Evolutionary conservation across 2,329 filamentous ascomycete species (phyloP), one percentile per base, ranked within the genome.

Genomic region (Endoconidiophora polonica): DNA sequence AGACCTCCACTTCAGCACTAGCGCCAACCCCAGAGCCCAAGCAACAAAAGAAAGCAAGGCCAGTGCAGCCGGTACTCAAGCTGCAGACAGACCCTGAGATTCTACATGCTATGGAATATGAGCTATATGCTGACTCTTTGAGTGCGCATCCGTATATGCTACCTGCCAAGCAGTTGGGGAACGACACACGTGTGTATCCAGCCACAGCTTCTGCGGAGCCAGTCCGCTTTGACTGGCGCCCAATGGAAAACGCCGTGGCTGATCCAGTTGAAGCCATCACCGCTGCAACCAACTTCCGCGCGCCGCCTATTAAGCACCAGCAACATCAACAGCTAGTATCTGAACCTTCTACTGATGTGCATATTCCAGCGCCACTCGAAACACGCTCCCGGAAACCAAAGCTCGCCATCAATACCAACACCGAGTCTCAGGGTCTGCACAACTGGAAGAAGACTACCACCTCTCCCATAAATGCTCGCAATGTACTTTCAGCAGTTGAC

Each of bases 51-150:
- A 33, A 42, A 3, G n/a, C 22, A 9, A 46, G 43, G 29, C 29
- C 38, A n/a, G 36, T 37, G 16, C 38, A 47, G 24, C 52, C 52
- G 3, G 50, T 48, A 20, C 45, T 54, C 5, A 54, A 48, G 20
- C 40, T 54, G n/a, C 45, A 46, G n/a, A 54, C 52, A 7, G 48
- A 54, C 33, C 48, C 52, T 4, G 39, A 50, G 33, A 40, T 54
- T 2, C 26, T 54, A 12, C 46, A 41, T n/a, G 26, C 48, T 23
- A 54, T 54, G 52, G 52, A 54, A 37, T 41, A 50, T 16, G 43
- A 41, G 2, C 23, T 50, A 14, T 50, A 41, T 23, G 44, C 44
- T 5, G 42, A 33, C 9, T 33, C 26, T 33, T 9, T 33, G 26
- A 42, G 44, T 22, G 42, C 24, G 7, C 49, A 50, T 42, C 49